Base-by-base conservation (phyloP, 1,139 yeast species). In the Protomyces pachydermus region DNA sequence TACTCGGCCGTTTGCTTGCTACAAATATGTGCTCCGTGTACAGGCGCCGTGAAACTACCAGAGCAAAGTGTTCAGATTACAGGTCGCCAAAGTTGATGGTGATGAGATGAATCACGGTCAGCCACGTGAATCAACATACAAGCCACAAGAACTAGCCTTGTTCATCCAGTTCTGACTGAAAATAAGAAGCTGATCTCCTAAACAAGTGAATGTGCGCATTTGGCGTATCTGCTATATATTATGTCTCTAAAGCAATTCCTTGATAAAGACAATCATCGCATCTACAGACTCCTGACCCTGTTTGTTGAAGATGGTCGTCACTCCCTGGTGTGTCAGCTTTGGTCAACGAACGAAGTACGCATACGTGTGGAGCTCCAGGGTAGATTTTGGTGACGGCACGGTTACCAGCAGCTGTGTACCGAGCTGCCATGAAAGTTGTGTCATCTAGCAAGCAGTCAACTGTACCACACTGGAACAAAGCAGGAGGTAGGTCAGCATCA, bases 331-430 rank as follows among this genome's bases (percentile, higher is more conserved):
- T 28, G 4, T 42, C 18, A 42, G 48, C 23, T 37, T 37, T 12
- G 14, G 1, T 12, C 16, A n/a, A 14, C 42, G 16, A 12, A 25
- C 32, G 20, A 25, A 10, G 23, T 2, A 28, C 32, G 16, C 57
- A 32, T 54, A 54, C 57, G 35, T 54, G 57, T 12, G 57, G 38
- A 14, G 48, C 57, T 16, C 57, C 57, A 1, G 57, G 57, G 37
- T 38, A 54, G 3, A 54, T 10, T 50, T 54, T 54, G 50, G 25
- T 18, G 10, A 12, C 28, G 8, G 56, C 39, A 6, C 38, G 18
- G 14, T 54, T 54, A 16, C 57, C 57, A 12, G 57, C 48, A 10
- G 46, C 50, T 48, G 23, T n/a, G 50, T 54, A 54, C 16, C 57
- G 32, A 14, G 32, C 34, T 9, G 57, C 23, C 46, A 54, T 37